phyloP scores from a whole-genome alignment of 139 green algal genomes.

The Mychonastes homosphaera region DNA sequence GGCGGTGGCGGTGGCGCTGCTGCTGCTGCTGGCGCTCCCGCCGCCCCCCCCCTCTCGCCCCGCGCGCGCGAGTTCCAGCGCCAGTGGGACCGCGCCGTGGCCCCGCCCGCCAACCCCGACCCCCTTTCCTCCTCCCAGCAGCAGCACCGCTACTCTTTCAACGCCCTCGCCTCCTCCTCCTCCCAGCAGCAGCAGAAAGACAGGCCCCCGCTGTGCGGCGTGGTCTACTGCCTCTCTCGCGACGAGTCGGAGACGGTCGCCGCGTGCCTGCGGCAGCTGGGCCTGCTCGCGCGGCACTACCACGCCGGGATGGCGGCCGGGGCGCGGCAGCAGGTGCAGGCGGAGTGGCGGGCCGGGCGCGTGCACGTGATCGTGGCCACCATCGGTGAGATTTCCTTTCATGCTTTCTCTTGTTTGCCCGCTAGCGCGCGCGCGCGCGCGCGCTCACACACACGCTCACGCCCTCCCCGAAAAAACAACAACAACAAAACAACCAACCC shows the following conservation, averaged over 20 bases:
- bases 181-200: background rate
- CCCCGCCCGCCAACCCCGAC: background rate
- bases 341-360: constrained; percentile 48
- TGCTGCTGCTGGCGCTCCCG: too few relatives aligned
- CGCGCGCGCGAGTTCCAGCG: background rate
- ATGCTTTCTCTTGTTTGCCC: too few relatives aligned
- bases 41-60: too few relatives aligned
- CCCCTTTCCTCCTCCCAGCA: background rate
- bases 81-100: background rate
- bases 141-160: constrained; percentile 7
- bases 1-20: too few relatives aligned
- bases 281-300: constrained; percentile 55
- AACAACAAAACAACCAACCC: background rate
- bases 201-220: constrained; percentile 39
- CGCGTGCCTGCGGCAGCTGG: constrained; percentile 18
- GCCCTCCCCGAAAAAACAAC: background rate
- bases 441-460: background rate
- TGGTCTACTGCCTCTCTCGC: constrained; percentile 85
- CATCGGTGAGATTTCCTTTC: constrained; percentile 82
- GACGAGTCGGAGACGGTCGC: constrained; percentile 75
- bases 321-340: constrained; percentile 50
- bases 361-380: constrained; percentile 74
- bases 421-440: background rate
- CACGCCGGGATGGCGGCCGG: constrained; percentile 76
- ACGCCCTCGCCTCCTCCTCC: background rate